These are phyloP conservation scores for Fusarium sterilihyphosum DNA, from an alignment of 2,329 filamentous ascomycete genomes.

Conservation along the genomic window DNA sequence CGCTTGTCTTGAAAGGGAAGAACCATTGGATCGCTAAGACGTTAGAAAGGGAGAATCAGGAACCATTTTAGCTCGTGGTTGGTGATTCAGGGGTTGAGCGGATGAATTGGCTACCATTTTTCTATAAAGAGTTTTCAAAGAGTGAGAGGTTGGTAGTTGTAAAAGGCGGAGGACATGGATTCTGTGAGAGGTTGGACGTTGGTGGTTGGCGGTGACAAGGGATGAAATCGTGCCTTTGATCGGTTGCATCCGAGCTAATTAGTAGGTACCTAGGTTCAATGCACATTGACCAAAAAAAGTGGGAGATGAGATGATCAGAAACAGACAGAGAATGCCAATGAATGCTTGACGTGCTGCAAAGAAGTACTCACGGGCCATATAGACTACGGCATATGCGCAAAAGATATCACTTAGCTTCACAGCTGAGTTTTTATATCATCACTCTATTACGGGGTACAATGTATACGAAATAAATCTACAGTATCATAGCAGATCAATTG, in stretches of 20 bases:
- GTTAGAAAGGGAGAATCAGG: slow-evolving; percentile 21
- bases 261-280: not conserved
- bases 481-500: not conserved
- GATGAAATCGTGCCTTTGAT: slow-evolving; percentile 32
- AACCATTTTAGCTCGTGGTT: slow-evolving; percentile 34
- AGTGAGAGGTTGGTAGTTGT: slow-evolving; percentile 24
- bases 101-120: not conserved
- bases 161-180: slow-evolving; percentile 5
- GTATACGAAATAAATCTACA: not conserved
- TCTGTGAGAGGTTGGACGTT: slow-evolving; percentile 14
- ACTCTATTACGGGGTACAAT: not conserved
- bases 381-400: not conserved
- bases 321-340: not conserved
- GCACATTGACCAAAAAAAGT: slow-evolving; percentile 17
- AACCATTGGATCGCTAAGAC: slow-evolving; percentile 38
- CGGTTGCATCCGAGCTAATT: slow-evolving; percentile 38
- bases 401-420: not conserved
- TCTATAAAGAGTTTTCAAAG: not conserved
- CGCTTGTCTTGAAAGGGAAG: slow-evolving; percentile 33
- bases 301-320: slow-evolving; percentile 13
- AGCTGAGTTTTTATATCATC: no score
- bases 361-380: slow-evolving; percentile 18
- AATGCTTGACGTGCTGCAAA: slow-evolving; percentile 2
- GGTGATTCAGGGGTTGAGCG: slow-evolving; percentile 20
- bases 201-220: slow-evolving; percentile 21